Conservation (phyloP, 768 basidiomycete species). For the Baorangia bicolor region DNA sequence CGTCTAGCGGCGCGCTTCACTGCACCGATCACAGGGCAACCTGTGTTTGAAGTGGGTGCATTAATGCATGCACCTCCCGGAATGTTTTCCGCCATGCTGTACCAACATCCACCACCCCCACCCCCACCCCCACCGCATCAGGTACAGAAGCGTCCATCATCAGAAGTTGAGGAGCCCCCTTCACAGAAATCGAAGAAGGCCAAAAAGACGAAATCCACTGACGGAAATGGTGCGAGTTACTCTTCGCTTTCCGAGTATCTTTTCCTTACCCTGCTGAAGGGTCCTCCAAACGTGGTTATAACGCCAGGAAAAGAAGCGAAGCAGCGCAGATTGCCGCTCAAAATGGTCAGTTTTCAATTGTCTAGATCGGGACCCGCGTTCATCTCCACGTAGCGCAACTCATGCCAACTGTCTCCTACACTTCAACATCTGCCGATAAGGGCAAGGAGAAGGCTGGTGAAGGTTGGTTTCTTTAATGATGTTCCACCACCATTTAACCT, state of each 20-base stretch:
- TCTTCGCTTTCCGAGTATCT: slow-evolving; percentile 2
- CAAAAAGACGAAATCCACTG: slow-evolving; percentile 39
- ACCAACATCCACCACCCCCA: slow-evolving; percentile 28
- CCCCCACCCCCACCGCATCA: slow-evolving; percentile 28
- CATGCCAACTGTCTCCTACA: slow-evolving; percentile 45
- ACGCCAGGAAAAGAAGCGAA: slow-evolving; percentile 70
- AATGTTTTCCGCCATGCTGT: slow-evolving; percentile 30
- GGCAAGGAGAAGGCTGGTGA: slow-evolving; percentile 46
- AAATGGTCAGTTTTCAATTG: slow-evolving; percentile 46
- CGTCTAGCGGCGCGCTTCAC: slow-evolving; percentile 56
- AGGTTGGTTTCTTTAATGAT: slow-evolving; percentile 29
- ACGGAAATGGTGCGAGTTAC: slow-evolving; percentile 31
- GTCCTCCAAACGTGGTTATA: slow-evolving; percentile 65
- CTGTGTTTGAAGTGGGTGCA: slow-evolving; percentile 35
- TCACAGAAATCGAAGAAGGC: slow-evolving; percentile 49
- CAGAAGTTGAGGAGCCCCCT: slow-evolving; percentile 39
- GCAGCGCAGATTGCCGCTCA: slow-evolving; percentile 63
- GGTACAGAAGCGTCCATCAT: slow-evolving; percentile 37
- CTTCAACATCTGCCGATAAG: slow-evolving; percentile 37
- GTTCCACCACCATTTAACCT: background rate
- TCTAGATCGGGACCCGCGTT: slow-evolving; percentile 12
- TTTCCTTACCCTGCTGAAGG: slow-evolving; percentile 22
- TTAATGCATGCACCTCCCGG: slow-evolving; percentile 31
- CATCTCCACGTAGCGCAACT: slow-evolving; percentile 39
- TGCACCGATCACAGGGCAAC: slow-evolving; percentile 30